Conservation (phyloP, 1,139 yeast genomes). For the Blastobotrys proliferans region DNA sequence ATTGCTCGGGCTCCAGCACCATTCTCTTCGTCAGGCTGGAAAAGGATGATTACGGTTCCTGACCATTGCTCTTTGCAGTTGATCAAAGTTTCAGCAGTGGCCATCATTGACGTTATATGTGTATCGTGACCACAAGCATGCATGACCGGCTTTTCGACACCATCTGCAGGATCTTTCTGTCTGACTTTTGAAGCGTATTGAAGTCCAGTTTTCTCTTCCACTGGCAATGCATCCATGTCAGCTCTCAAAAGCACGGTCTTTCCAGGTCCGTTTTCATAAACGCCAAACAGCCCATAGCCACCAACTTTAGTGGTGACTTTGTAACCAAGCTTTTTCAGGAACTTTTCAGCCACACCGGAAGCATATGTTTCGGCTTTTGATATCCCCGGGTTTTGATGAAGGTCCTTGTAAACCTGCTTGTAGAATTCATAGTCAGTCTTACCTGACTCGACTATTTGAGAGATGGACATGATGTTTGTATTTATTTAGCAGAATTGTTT, state of each 20-base stretch:
- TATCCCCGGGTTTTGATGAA: constrained; percentile 1
- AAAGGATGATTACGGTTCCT: background rate
- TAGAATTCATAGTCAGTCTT: background rate
- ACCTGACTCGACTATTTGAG: background rate
- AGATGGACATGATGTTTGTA: no score
- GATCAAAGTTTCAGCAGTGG: constrained; percentile 1
- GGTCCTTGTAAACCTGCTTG: constrained; percentile 1
- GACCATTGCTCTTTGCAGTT: background rate
- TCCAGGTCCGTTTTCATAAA: background rate
- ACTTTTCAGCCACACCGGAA: background rate
- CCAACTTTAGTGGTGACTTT: background rate
- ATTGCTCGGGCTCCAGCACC: background rate
- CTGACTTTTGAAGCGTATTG: background rate
- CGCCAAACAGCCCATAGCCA: constrained; percentile 1
- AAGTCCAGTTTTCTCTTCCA: constrained; percentile 2
- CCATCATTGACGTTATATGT: constrained; percentile 1
- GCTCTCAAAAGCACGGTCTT: background rate
- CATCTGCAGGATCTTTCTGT: background rate
- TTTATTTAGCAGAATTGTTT: no score
- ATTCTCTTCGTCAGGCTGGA: constrained; percentile 1
- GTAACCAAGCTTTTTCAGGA: background rate
- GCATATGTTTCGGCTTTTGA: background rate
- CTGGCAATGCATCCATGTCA: constrained; percentile 6
- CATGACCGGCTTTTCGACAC: constrained; percentile 4
- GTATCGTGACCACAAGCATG: constrained; percentile 6